A percentile compares a stretch with the other conserved stretches of the same genome.
phyloP scores from a whole-genome alignment of 116 monocot species.

The Zostera marina region DNA sequence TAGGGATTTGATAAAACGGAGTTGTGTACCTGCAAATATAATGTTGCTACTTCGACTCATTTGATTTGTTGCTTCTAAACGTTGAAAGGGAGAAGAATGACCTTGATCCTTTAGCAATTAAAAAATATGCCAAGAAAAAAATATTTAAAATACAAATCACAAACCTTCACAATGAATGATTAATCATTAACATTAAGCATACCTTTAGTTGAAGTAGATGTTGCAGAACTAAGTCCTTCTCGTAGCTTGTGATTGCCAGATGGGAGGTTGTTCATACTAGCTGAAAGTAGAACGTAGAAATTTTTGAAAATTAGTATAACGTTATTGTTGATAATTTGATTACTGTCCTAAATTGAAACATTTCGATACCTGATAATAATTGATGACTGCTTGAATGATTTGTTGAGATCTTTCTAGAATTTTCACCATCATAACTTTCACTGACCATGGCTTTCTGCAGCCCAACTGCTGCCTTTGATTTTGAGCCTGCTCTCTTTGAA shows the following conservation, averaged over 20 bases:
- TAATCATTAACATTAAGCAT: too few species aligned
- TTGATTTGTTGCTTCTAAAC: conserved; percentile 77
- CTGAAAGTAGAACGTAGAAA: conserved; percentile 12
- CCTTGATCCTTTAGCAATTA: conserved; percentile 24
- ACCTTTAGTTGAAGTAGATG: conserved; percentile 42
- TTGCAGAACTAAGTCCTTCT: conserved; percentile 10
- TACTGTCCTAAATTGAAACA: not conserved
- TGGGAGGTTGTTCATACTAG: conserved; percentile 10
- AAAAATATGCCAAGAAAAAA: conserved; percentile 1
- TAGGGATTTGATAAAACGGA: too few species aligned
- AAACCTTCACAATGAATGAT: not conserved
- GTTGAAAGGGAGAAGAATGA: conserved; percentile 95
- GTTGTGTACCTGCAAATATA: too few species aligned
- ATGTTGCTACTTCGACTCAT: conserved; percentile 44
- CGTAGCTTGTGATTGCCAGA: conserved; percentile 20
- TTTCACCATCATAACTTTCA: conserved; percentile 62
- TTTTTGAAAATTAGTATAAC: too few species aligned
- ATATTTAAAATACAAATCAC: not conserved
- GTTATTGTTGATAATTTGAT: not conserved
- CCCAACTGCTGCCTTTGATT: conserved; percentile 27
- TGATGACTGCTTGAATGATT: conserved; percentile 20
- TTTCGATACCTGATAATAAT: not conserved
- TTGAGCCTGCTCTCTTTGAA: conserved; percentile 27
- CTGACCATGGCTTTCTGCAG: conserved; percentile 26
- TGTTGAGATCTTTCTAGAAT: conserved; percentile 36